Evolutionary conservation across 139 green algal species (phyloP).

Genomic region (Trebouxia sp.): DNA sequence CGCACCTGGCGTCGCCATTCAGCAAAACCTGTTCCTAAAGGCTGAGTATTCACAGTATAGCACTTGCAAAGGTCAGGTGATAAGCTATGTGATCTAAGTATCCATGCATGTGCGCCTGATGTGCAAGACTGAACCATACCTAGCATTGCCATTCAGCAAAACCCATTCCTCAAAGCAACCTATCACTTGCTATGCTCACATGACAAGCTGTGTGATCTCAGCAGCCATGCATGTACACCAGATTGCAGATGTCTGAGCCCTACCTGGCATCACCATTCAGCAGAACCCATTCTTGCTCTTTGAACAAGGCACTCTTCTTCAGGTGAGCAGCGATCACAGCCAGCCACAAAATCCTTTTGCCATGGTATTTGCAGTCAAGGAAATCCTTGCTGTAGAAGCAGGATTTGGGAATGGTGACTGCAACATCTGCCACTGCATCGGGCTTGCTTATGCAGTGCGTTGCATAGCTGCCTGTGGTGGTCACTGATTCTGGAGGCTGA

Average conservation of each 20-base stretch:
- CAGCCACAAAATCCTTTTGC: slow-evolving; percentile 69
- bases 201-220: too few species aligned
- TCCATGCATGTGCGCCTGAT: too few species aligned
- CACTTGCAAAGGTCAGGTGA: too few species aligned
- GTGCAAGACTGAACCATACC: too few species aligned
- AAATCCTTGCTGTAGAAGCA: slow-evolving; percentile 74
- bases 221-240: too few species aligned
- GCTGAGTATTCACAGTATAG: too few species aligned
- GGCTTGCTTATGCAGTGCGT: slow-evolving; percentile 21
- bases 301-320: slow-evolving; percentile 31
- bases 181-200: too few species aligned
- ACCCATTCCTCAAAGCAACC: too few species aligned
- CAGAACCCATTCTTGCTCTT: slow-evolving; percentile 38
- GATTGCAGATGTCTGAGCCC: not conserved
- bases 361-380: slow-evolving; percentile 76
- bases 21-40: too few species aligned
- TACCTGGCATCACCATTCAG: slow-evolving; percentile 52
- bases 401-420: slow-evolving; percentile 61
- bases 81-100: too few species aligned
- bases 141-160: too few species aligned
- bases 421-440: slow-evolving; percentile 55
- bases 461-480: slow-evolving; percentile 51
- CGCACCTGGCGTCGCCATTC: too few species aligned
- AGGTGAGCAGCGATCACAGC: slow-evolving; percentile 47
- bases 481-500: slow-evolving; percentile 37